Conservation (phyloP, 306 rosid genomes). For the Potentilla sterilis region DNA sequence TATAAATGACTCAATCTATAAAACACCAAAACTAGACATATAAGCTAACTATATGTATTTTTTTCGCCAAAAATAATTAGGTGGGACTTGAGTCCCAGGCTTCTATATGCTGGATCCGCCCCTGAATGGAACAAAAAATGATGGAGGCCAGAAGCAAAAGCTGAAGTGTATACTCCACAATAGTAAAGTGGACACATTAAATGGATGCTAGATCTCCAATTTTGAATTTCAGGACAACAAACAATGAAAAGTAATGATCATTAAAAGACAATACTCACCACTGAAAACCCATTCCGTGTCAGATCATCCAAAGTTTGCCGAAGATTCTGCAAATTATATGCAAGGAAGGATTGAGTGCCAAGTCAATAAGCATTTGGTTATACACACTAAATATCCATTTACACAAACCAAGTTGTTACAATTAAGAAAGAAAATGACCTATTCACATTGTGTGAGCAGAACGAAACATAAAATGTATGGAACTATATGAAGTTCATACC, state of each 20-base stretch:
- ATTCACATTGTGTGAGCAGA: neutral
- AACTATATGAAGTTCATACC: constrained; percentile 42
- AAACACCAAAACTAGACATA: too few species aligned
- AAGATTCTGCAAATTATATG: constrained; percentile 67
- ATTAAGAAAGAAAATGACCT: constrained; percentile 17
- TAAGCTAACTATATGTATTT: too few species aligned
- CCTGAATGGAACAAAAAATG: neutral
- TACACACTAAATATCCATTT: neutral
- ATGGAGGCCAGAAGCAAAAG: neutral
- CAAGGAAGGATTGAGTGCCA: constrained; percentile 23
- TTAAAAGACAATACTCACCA: constrained; percentile 54
- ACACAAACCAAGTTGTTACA: neutral
- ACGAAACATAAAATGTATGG: neutral
- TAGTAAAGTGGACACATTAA: neutral
- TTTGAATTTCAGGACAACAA: neutral
- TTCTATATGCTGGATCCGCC: too few species aligned
- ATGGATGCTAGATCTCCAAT: neutral
- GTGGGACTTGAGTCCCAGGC: too few species aligned
- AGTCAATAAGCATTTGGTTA: constrained; percentile 1
- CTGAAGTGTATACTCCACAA: neutral
- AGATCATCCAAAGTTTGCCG: constrained; percentile 94
- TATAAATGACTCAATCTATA: too few species aligned
- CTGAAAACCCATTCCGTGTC: constrained; percentile 81
- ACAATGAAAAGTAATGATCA: neutral
- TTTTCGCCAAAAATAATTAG: too few species aligned